These are phyloP conservation scores for Silene latifolia DNA, from an alignment of 148 eudicot genomes.

Conservation along the genomic window DNA sequence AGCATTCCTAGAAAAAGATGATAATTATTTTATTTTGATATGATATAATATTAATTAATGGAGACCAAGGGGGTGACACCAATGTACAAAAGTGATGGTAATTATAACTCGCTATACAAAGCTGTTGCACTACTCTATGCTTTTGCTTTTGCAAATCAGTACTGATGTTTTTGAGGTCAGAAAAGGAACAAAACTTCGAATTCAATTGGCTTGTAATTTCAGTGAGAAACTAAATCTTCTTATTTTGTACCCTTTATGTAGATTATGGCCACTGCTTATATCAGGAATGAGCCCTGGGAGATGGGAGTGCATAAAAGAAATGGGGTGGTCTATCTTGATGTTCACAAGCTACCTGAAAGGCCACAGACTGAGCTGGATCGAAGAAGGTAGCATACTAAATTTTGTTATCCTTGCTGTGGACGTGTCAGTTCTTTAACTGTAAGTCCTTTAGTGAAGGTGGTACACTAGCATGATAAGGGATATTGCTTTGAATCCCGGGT, in stretches of 20 bases:
- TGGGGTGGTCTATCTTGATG: constrained; percentile 94
- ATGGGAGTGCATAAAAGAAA: constrained; percentile 99
- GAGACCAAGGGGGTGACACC: no score
- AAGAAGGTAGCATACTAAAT: constrained; percentile 46
- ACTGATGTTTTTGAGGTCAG: neutral
- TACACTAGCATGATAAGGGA: neutral
- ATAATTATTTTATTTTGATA: no score
- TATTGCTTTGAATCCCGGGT: neutral
- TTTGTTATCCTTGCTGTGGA: neutral
- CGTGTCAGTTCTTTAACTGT: neutral
- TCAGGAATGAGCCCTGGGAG: constrained; percentile 95
- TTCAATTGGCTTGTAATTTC: neutral
- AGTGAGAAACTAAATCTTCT: neutral
- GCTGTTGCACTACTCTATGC: neutral
- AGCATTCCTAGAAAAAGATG: neutral
- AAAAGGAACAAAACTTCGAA: neutral
- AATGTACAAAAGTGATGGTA: no score
- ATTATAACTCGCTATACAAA: neutral
- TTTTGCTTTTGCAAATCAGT: neutral
- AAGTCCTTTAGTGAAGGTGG: neutral
- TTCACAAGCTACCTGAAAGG: constrained; percentile 91
- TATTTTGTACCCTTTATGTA: constrained; percentile 29
- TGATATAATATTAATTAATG: no score
- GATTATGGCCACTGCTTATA: constrained; percentile 95
- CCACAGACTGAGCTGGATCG: constrained; percentile 80